Conservation (phyloP, 495 filamentous ascomycete genomes). For the Hyphodiscus hymeniophilus region DNA sequence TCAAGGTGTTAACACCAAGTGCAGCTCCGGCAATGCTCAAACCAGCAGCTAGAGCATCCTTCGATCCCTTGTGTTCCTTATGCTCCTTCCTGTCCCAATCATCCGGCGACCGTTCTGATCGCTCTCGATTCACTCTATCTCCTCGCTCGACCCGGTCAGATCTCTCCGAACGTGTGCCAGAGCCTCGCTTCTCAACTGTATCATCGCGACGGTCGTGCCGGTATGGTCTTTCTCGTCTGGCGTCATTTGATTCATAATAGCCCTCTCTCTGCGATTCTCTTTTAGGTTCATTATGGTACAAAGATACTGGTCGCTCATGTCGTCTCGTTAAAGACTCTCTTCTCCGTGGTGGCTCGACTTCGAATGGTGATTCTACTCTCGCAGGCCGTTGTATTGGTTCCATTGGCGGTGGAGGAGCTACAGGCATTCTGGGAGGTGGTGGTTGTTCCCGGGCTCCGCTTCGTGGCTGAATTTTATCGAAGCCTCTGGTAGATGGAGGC, state of each 20-base stretch:
- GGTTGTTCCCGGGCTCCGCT: constrained; percentile 30
- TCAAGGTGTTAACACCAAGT: constrained; percentile 19
- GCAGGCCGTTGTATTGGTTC: constrained; percentile 15
- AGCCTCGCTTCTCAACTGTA: constrained; percentile 15
- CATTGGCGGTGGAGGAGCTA: constrained; percentile 20
- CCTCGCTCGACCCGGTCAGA: constrained; percentile 1
- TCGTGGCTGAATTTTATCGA: constrained; percentile 46
- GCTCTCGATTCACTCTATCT: not conserved
- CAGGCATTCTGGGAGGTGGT: constrained; percentile 34
- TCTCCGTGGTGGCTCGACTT: constrained; percentile 7
- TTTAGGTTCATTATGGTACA: constrained; percentile 36
- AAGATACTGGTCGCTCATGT: constrained; percentile 33
- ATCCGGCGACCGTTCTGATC: constrained; percentile 5
- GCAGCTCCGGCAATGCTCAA: constrained; percentile 24
- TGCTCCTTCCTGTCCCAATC: constrained; percentile 13
- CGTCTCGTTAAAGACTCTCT: constrained; percentile 9
- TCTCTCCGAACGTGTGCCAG: constrained; percentile 14
- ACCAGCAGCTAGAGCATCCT: constrained; percentile 17
- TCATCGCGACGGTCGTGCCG: constrained; percentile 21
- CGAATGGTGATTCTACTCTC: constrained; percentile 4
- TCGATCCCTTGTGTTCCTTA: constrained; percentile 19
- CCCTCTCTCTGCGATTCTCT: constrained; percentile 14
- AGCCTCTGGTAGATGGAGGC: constrained; percentile 52
- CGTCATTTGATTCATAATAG: constrained; percentile 19
- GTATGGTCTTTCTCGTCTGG: constrained; percentile 9